Evolutionary conservation across 495 filamentous ascomycete species (phyloP).

Genomic region (Neurospora sp.): DNA sequence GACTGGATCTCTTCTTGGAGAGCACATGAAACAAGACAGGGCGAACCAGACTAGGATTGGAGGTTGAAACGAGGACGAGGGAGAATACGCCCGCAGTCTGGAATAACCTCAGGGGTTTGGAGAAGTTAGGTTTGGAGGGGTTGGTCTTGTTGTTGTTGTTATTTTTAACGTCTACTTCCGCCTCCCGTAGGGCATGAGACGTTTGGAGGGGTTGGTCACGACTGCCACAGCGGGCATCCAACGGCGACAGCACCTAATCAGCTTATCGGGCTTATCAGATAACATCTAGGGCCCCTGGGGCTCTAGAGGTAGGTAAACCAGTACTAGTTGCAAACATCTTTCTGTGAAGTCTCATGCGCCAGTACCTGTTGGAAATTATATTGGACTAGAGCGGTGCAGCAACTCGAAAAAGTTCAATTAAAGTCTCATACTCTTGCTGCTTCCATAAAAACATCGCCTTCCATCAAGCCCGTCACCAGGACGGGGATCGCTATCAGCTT

Average conservation of each 20-base stretch:
- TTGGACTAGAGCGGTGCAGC: too few relatives aligned
- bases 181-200: too few relatives aligned
- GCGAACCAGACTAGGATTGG: not conserved
- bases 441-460: too few relatives aligned
- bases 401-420: too few relatives aligned
- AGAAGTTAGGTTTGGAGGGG: too few relatives aligned
- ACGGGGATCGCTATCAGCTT: not conserved
- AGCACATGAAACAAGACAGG: too few relatives aligned
- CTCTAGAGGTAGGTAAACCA: not conserved
- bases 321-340: not conserved
- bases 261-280: not conserved
- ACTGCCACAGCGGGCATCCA: not conserved
- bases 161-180: too few relatives aligned
- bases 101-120: not conserved
- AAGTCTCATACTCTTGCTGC: too few relatives aligned
- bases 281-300: not conserved
- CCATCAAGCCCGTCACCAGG: not conserved
- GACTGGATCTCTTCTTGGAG: too few relatives aligned
- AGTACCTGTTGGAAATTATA: not conserved
- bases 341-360: not conserved
- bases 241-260: not conserved
- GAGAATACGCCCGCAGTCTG: not conserved
- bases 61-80: not conserved
- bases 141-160: too few relatives aligned
- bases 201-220: too few relatives aligned